Evolutionary conservation across 306 rosid genomes (phyloP).

Genomic region (Datisca glomerata): DNA sequence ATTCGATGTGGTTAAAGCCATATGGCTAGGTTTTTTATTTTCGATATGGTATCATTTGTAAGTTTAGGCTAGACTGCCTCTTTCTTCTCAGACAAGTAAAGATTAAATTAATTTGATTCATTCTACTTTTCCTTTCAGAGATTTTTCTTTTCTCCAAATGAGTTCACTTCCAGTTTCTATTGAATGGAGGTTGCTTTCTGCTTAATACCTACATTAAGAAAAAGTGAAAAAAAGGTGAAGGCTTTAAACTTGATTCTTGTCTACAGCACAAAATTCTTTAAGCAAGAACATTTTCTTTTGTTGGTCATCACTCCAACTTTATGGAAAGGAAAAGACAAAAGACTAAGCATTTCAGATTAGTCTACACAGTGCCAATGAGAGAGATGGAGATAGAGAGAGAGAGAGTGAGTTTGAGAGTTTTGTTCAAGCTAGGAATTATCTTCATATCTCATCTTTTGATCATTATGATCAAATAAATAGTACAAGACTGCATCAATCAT

Average conservation of each 20-base stretch:
- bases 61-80: too few relatives aligned
- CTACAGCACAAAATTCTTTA: constrained; percentile 14
- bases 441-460: too few relatives aligned
- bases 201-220: neutral
- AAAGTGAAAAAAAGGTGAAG: constrained; percentile 12
- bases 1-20: too few relatives aligned
- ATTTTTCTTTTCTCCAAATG: too few relatives aligned
- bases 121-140: too few relatives aligned
- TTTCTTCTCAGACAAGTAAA: too few relatives aligned
- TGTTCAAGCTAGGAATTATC: too few relatives aligned
- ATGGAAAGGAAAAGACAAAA: neutral
- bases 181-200: neutral
- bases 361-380: neutral
- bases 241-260: constrained; percentile 12
- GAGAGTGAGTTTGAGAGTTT: neutral
- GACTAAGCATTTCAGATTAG: neutral
- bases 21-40: too few relatives aligned
- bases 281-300: constrained; percentile 1
- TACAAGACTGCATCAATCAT: neutral
- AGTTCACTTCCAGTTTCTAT: too few relatives aligned
- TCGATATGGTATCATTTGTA: too few relatives aligned
- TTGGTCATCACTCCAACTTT: neutral
- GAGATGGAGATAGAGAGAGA: neutral
- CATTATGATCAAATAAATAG: neutral
- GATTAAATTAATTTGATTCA: too few relatives aligned